These are phyloP conservation scores for Cystobasidiaceae sp. DNA, from an alignment of 1,284 basidiomycete genomes.

Conservation along the genomic window DNA sequence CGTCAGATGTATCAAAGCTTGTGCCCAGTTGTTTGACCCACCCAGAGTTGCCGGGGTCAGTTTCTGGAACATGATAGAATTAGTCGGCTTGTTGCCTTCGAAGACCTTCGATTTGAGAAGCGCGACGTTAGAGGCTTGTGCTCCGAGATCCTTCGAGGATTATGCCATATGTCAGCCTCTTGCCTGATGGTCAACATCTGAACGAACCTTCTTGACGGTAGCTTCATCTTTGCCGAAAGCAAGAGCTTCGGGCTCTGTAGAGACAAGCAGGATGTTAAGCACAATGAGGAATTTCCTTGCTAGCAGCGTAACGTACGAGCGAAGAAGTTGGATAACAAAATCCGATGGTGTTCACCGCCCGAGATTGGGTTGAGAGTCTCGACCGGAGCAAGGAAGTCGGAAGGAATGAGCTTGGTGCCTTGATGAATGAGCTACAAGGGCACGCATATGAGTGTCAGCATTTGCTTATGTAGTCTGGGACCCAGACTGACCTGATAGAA, in stretches of 20 bases:
- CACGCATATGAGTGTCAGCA: background rate
- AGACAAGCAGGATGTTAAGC: background rate
- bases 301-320: constrained; percentile 67
- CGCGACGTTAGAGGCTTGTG: constrained; percentile 66
- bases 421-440: constrained; percentile 38
- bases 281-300: constrained; percentile 47
- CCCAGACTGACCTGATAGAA: constrained; percentile 95
- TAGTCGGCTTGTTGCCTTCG: constrained; percentile 94
- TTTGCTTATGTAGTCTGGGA: constrained; percentile 34
- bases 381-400: constrained; percentile 89
- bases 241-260: constrained; percentile 56
- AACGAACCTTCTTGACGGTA: constrained; percentile 57
- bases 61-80: constrained; percentile 90
- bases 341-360: constrained; percentile 87
- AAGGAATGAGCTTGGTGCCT: constrained; percentile 45
- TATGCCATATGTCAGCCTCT: background rate
- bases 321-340: constrained; percentile 95
- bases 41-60: constrained; percentile 85
- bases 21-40: constrained; percentile 42
- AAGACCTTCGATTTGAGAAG: constrained; percentile 97
- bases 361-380: constrained; percentile 87
- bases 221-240: constrained; percentile 96
- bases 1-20: background rate
- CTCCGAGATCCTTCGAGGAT: constrained; percentile 60
- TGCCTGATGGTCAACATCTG: background rate